phyloP scores from a whole-genome alignment of 2,329 filamentous ascomycete species.

The Diaporthe destruens region DNA sequence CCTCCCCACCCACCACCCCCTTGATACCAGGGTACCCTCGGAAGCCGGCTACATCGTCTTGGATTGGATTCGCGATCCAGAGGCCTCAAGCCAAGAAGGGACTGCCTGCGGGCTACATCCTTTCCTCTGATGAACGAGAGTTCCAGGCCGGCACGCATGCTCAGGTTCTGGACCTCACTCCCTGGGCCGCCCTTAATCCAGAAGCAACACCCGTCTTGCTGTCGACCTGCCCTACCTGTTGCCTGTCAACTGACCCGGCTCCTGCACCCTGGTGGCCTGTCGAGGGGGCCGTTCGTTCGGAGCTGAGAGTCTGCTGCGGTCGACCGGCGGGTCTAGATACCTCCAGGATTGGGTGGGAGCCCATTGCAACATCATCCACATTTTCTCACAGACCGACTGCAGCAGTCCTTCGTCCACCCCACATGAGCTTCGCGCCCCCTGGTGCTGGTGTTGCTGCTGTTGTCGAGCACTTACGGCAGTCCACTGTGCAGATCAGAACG shows the following conservation, averaged over 20 bases:
- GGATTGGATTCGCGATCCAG: conserved; percentile 15
- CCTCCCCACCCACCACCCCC: too few relatives aligned
- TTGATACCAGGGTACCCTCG: conserved; percentile 24
- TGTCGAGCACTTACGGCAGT: conserved; percentile 1
- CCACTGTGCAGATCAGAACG: conserved; percentile 26
- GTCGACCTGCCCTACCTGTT: not conserved
- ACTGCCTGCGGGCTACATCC: not conserved
- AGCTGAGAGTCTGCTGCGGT: conserved; percentile 16
- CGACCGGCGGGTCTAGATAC: conserved; percentile 17
- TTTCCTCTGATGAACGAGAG: conserved; percentile 2
- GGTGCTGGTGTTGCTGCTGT: conserved; percentile 22
- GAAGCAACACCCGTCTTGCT: conserved; percentile 5
- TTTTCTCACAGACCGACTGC: conserved; percentile 33
- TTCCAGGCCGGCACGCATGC: conserved; percentile 10
- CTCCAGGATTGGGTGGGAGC: conserved; percentile 19
- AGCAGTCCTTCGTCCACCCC: conserved; percentile 22
- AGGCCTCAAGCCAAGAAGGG: conserved; percentile 18
- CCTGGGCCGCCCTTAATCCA: conserved; percentile 6
- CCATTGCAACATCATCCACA: conserved; percentile 37
- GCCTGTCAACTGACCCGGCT: conserved; percentile 8
- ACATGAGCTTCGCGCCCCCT: conserved; percentile 32
- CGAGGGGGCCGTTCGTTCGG: conserved; percentile 1
- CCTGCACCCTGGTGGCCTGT: conserved; percentile 20
- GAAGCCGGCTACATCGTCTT: conserved; percentile 16
- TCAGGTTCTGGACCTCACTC: not conserved